Base-by-base conservation (phyloP, 495 filamentous ascomycete genomes). In the Annulohypoxylon maeteangense region DNA sequence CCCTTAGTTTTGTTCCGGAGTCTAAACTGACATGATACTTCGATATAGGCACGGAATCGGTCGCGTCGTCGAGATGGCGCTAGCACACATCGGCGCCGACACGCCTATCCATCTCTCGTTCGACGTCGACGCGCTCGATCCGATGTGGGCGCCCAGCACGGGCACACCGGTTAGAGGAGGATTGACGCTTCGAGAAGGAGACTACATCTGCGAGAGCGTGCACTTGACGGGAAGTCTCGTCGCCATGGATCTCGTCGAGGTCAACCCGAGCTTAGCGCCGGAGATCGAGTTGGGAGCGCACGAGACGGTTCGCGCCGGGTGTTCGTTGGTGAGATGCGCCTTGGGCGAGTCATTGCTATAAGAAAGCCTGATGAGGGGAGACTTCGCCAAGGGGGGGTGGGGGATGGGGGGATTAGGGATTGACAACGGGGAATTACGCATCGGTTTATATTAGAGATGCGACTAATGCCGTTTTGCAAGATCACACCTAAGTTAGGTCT, bases 71-170 rank as follows among this genome's bases (percentile, higher is more conserved):
- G 95, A 98, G 75, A 96, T 98, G 94, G 95, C 93, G 27, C 83
- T 99, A 22, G 95, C 90, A 42, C 93, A 98, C 81, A 94, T 99
- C 62, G 94, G 94, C 40, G 90, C 85, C 69, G 95, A 97, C 76
- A 97, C 94, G 0, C 95, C 95, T 12, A 97, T 98, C 63, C 96
- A 99, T 80, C 86, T 99, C 32, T 96, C 92, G 20, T 98, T 99
- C 76, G 95, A 99, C 77, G 93, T 99, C 65, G 95, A 99, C 78
- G 95, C 94, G 38, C 83, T 99, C 67, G 95, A 99, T 79, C 95
- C 95, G 11, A 90, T 94, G 85, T 94, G 93, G 90, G 96, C 96
- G 14, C 96, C 95, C 11, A 95, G 92, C 79, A 99, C 95, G 0
- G 95, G 95, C 16, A 99, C 95, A 10, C 93, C 95, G 0, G 95